Percentiles rank a stretch among this genome's conserved stretches.
Conservation (phyloP, 2,329 filamentous ascomycete species). For the Dactylellina cionopaga region DNA sequence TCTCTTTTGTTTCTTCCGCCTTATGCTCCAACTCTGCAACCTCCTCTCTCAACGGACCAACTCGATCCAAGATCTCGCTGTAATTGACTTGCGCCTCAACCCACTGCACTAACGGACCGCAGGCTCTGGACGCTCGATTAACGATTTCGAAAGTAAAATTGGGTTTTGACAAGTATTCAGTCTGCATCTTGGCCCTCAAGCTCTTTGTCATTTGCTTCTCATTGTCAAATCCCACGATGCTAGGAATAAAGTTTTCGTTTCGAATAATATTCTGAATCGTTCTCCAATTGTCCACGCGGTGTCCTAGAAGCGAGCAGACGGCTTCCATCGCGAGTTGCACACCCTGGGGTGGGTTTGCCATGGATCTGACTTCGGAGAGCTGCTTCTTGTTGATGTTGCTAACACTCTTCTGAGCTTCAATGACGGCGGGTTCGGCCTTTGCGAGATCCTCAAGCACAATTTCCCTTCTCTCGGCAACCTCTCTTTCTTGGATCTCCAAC, state of each 20-base stretch:
- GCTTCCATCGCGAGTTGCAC: constrained; percentile 92
- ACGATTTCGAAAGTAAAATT: constrained; percentile 97
- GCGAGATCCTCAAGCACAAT: constrained; percentile 89
- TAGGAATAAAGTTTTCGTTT: constrained; percentile 95
- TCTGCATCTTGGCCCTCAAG: constrained; percentile 86
- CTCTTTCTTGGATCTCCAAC: constrained; percentile 86
- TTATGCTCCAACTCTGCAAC: constrained; percentile 86
- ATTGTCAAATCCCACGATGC: constrained; percentile 97
- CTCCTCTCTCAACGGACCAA: constrained; percentile 90
- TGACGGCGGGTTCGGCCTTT: constrained; percentile 88
- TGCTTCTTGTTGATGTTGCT: constrained; percentile 98
- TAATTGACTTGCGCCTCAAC: constrained; percentile 96
- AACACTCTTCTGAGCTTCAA: constrained; percentile 93
- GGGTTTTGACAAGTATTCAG: constrained; percentile 88
- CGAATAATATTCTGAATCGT: constrained; percentile 87
- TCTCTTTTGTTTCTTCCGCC: constrained; percentile 89
- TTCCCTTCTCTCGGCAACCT: constrained; percentile 82
- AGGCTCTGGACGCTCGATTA: constrained; percentile 94
- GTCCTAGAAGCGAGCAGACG: constrained; percentile 93
- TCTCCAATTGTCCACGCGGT: constrained; percentile 92
- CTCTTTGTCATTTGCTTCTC: constrained; percentile 89
- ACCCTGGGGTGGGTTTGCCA: constrained; percentile 89
- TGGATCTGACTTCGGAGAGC: constrained; percentile 94
- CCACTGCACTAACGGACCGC: constrained; percentile 96
- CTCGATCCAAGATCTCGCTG: constrained; percentile 93